Base-by-base conservation (phyloP, 768 basidiomycete genomes). In the Lactarius evosmus region DNA sequence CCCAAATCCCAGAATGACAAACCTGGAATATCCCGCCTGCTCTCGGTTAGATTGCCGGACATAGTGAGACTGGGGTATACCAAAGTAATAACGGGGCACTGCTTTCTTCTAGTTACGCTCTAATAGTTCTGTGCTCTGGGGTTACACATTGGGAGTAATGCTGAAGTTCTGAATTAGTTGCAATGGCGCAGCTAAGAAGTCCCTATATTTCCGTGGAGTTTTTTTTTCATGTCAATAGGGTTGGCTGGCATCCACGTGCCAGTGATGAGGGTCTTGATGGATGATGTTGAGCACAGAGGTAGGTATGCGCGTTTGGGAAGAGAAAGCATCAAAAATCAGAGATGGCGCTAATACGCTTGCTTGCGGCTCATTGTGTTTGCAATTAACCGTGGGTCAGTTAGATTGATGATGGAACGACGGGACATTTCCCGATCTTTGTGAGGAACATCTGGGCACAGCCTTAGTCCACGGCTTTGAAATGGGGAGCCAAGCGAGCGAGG, bases 321-420 rank as follows among this genome's bases (percentile, higher is more conserved):
- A 60, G 12, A 44, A 51, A 55, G 8, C 22, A 62, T 56, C 61
- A 62, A 30, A 16, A 19, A 63, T 58, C 62, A 58, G 38, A 58
- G 62, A 59, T 33, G 53, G 44, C 22, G 52, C 27, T 29, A 44
- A 41, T 34, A 27, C 32, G 33, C 17, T 9, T 34, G 14, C 46
- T 50, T 30, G 52, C 44, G 44, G 32, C 33, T 3, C 55, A 17
- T 5, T 3, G 33, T n/a, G 30, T 40, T 60, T 25, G 36, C 22
- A 38, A 29, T 11, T 30, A 32, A n/a, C 27, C 8, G 19, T 52
- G 16, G 22, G 25, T n/a, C 14, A 17, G 29, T 17, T 16, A 52
- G 27, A 52, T 52, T 52, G 46, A 32, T 40, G 30, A 34, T 16
- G 30, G 38, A 62, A 56, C 25, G 16, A 36, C 53, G 33, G 40